These are phyloP conservation scores for Gentiana straminea DNA, from an alignment of 257 asterid genomes.

Conservation along the genomic window DNA sequence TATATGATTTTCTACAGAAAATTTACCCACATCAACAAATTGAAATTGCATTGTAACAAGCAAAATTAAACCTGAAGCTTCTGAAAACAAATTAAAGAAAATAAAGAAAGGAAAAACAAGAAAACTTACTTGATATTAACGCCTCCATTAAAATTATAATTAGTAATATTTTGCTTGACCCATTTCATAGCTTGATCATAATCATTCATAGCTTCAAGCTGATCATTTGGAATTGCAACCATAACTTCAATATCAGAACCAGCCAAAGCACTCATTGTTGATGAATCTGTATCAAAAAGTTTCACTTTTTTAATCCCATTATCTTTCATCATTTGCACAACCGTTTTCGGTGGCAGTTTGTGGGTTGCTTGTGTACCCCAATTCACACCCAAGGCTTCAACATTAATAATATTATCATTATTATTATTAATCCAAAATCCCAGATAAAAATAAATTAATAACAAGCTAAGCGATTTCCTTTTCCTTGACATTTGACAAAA, in stretches of 20 bases:
- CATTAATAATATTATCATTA: slow-evolving; percentile 2
- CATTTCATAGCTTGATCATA: slow-evolving; percentile 7
- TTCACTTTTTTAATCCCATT: slow-evolving; percentile 27
- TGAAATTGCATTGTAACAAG: too few species aligned
- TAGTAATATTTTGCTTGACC: slow-evolving; percentile 13
- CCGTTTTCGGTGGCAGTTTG: slow-evolving; percentile 20
- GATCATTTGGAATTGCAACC: slow-evolving; percentile 15
- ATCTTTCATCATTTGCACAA: slow-evolving; percentile 26
- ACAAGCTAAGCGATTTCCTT: slow-evolving; percentile 2
- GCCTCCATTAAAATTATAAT: slow-evolving; percentile 18
- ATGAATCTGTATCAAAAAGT: slow-evolving; percentile 17
- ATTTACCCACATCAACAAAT: too few species aligned
- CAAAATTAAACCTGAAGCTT: too few species aligned
- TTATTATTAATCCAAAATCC: slow-evolving; percentile 4
- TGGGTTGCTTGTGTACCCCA: slow-evolving; percentile 37
- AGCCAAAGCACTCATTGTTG: slow-evolving; percentile 15
- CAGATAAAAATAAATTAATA: neutral
- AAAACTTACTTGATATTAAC: slow-evolving; percentile 24
- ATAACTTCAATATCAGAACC: slow-evolving; percentile 15
- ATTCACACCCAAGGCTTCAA: slow-evolving; percentile 31
- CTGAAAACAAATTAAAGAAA: too few species aligned
- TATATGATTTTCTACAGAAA: neutral
- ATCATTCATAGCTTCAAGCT: slow-evolving; percentile 17
- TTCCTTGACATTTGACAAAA: slow-evolving; percentile 9
- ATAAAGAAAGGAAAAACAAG: neutral